Base-by-base conservation (phyloP, 768 basidiomycete genomes). In the Leccinum aurantiacum region DNA sequence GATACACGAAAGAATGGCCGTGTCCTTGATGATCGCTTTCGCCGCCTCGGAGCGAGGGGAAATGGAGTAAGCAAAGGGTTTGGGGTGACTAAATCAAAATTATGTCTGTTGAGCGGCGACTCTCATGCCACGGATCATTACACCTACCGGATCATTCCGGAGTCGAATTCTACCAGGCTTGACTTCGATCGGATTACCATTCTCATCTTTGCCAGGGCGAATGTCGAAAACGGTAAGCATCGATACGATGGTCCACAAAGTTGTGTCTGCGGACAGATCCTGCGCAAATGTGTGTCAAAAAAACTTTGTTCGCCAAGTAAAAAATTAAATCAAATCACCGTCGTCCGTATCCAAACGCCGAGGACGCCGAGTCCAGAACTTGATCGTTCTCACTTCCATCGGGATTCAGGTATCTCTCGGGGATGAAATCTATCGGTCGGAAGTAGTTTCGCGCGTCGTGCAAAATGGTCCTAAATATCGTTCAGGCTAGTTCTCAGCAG, bases 181-280 rank as follows among this genome's bases (percentile, higher is more conserved):
- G 24, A 65, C 65, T 22, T 63, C 52, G 3, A 64, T 31, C 11
- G 57, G 59, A 38, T 61, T 38, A 4, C 71, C 70, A 3, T 67
- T 46, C 38, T 62, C 53, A 14, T 71, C 71, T 44, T 62, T 67
- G 1, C 65, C 71, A 1, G 67, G 65, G 6, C 51, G 49, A 47
- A 71, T 71, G 35, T 73, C 56, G 44, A 71, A 71, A 14, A 67
- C 70, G n/a, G 62, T 64, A 35, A 71, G 65, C 35, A 71, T 63
- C 38, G 69, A 71, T 17, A 65, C 71, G 27, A 71, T 69, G 14
- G 71, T 73, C 65, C 75, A 76, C 47, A 80, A 57, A 19, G 74
- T 77, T 0, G 76, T 68, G 25, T 80, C 77, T 4, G 78, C 80
- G 81, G 78, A 58, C 80, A 81, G 14, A 78, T 69, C 11, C 71